Base-by-base conservation (phyloP, 1,284 basidiomycete genomes). In the Ganoderma multipileum region DNA sequence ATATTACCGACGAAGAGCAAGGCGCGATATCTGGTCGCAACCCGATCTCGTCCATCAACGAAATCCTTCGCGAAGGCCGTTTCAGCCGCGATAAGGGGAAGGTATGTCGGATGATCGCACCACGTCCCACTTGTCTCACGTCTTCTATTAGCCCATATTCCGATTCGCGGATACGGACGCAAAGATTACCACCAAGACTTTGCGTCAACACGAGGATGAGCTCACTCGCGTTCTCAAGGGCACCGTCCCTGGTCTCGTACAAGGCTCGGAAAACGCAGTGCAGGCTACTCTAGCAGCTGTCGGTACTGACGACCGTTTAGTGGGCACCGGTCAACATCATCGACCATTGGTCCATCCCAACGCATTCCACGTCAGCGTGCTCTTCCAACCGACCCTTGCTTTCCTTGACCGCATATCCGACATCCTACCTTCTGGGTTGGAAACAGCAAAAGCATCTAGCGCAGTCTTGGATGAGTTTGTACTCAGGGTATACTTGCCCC, bases 401-500 rank as follows among this genome's bases (percentile, higher is more conserved):
- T 99, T 98, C 79, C 85, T 99, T 70, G 87, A 93, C 68, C 89
- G 93, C 18, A 83, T 94, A 54, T 81, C 89, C 41, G 87, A 90
- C 28, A 84, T 94, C 28, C 83, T 97, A 28, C 95, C 95, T 1
- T 86, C 89, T 28, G 94, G 92, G 1, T 74, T 87, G 39, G 94
- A 94, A 73, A 88, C 89, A 44, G 89, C 89, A 28, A 84, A 87
- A 66, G 87, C 91, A 1, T 93, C 95, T 44, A 92, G 90, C 57
- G 85, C 87, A 18, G 89, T 97, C 41, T 79, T 99, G 68, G 96
- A 99, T 71, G 96, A 99, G 66, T 99, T 99, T 78, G 96, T 99
- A 8, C 84, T 95, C 64, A 93, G 93, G 71, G 92, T 96, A 0
- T 99, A 98, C 82, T 82, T 99, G 54, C 97, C 97, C 0, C 96